Percentiles rank a stretch among this genome's conserved stretches.
Evolutionary conservation across 306 rosid genomes (phyloP).

Genomic region (Mimosa pudica): DNA sequence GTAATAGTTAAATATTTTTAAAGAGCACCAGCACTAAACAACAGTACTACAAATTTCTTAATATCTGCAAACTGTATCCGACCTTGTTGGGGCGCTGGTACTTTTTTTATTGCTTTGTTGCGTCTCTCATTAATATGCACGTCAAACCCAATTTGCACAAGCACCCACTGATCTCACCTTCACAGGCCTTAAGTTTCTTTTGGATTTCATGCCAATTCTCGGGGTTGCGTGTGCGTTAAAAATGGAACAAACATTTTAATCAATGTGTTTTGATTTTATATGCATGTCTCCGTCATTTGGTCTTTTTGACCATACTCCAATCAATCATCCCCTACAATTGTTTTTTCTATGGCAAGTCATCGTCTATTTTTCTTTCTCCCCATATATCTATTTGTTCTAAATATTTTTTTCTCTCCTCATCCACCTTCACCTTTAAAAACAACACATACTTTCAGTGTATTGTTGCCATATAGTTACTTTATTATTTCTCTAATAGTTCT

Average conservation of each 20-base stretch:
- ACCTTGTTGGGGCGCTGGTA: no score
- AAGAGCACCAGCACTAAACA: no score
- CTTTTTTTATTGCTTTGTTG: no score
- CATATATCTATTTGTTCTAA: not conserved
- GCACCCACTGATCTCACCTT: not conserved
- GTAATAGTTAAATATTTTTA: no score
- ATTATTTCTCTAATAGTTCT: no score
- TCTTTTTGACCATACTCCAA: constrained; percentile 37
- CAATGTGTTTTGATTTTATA: constrained; percentile 14
- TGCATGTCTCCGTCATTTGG: not conserved
- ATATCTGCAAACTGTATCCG: no score
- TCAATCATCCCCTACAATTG: constrained; percentile 35
- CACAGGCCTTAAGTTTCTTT: not conserved
- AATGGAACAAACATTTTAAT: not conserved
- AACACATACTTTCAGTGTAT: constrained; percentile 1
- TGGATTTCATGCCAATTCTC: not conserved
- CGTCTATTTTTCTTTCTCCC: constrained; percentile 12
- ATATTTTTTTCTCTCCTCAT: not conserved
- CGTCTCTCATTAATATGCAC: no score
- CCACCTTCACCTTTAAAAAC: constrained; percentile 1
- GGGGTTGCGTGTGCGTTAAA: constrained; percentile 23
- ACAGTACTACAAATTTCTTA: no score
- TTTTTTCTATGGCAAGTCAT: constrained; percentile 22
- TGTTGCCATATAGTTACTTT: not conserved
- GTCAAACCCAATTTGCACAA: constrained; percentile 41